Evolutionary conservation across 768 basidiomycete species (phyloP), one percentile per base, ranked within the genome.

Genomic region (Erythrobasidium yunnanense): DNA sequence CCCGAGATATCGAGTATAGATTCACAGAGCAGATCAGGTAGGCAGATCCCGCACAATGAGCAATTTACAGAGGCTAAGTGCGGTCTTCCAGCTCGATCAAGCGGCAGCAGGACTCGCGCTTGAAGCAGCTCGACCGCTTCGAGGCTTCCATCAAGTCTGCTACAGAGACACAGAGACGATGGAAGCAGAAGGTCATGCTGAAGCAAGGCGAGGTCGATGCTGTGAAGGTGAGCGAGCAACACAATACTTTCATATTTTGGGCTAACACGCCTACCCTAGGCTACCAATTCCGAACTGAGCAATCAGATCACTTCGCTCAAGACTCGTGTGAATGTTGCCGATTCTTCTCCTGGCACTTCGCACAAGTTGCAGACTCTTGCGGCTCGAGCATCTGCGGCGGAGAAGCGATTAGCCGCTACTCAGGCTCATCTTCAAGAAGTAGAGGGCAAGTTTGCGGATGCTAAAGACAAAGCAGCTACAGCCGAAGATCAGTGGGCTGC

Each of bases 401-500:
- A 97, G 75, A 85, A 88, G 27, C 82, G 90, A n/a, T 78, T 89
- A n/a, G 83, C 83, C 55, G 86, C 87, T 53, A 83, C 86, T 3
- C 86, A 86, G 72, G 90, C 91, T 69, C 90, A 93, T 74, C 80
- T 96, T 1, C 75, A 84, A 1, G 81, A 84, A 23, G 84, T 87
- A 2, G 93, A 97, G 74, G 89, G 92, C 77, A 86, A 86, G 77
- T 81, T 92, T 53, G 83, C 85, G 1, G 75, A 78, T 42, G 81
- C 87, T 77, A 86, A 85, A 70, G 81, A 84, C 77, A 87, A 85
- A 79, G 87, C 81, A 35, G 78, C 80, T 0, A 79, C 78, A 0
- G 86, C 87, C 0, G 91, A 95, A 70, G 79, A 78, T 56, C 93
- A 92, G 76, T 97, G 92, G 90, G 91, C 92, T 72, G 88, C 86